Evolutionary conservation across 176 grass and related monocot species (phyloP), one percentile per base, ranked within the genome.

Genomic region (Echinochloa phyllopogon): DNA sequence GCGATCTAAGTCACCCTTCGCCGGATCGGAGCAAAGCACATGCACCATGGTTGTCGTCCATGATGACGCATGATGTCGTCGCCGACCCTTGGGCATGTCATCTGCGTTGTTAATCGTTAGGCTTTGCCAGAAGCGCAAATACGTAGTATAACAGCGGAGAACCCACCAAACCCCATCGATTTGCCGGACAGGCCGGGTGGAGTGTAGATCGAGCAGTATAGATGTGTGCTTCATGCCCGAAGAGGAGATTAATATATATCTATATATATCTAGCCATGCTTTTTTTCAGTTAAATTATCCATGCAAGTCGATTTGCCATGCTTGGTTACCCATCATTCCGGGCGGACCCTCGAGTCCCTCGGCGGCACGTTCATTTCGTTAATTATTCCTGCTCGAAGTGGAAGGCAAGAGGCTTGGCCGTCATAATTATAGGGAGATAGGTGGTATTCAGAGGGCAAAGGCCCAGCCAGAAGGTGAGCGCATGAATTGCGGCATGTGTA

Each of bases 11-110:
- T 85, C 65, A 84, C 81, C 64, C 60, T 8, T 78, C 65, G 20
- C 23, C 48, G 60, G 65, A 40, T 68, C 65, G 51, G 18, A 74
- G 75, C 37, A 41, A 21, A 42, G 67, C 82, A 79, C 86, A 80
- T 82, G 82, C 6, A 62, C 55, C 63, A 11, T 48, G 12, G 60
- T 62, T 61, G 75, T 27, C 14, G 37, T 33, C 40, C 88, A 90
- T 93, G 65, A 88, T 88, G 81, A 50, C 17, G 4, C 85, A 88
- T 84, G 23, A 88, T 90, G 64, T 12, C 17, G 84, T 43, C 27
- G 74, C 56, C 56, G 56, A 21, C 56, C 79, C 49, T 27, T 27
- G 8, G 44, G 50, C 14, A 50, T 3, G 72, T 80, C 44, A 74
- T n/a, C 17, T 3, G 25, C 24, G 47, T 61, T 68, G 60, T 36